Percentiles rank a stretch among this genome's conserved stretches.
Conservation (phyloP, 352 stramenopile species). For the Achlya hypogyna region DNA sequence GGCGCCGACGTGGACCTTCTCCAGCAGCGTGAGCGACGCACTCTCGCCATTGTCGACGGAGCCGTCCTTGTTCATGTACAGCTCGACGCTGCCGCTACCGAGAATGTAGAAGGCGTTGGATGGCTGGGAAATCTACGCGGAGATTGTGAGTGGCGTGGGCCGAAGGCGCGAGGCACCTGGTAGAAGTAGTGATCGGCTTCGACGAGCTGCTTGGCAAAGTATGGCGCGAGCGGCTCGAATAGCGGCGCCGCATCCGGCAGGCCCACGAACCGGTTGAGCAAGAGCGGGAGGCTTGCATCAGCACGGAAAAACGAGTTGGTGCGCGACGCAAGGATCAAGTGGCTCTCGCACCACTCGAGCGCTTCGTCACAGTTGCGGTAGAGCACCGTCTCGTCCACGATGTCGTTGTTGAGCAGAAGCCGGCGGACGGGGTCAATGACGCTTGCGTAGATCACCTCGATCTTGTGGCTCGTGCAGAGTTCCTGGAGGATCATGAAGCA, state of each 20-base stretch:
- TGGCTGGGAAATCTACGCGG: slow-evolving; percentile 26
- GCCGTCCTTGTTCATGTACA: slow-evolving; percentile 72
- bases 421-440: slow-evolving; percentile 54
- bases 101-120: slow-evolving; percentile 71
- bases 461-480: slow-evolving; percentile 56
- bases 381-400: slow-evolving; percentile 51
- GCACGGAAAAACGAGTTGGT: slow-evolving; percentile 26
- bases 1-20: slow-evolving; percentile 60
- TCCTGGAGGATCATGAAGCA: slow-evolving; percentile 80
- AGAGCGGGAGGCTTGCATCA: slow-evolving; percentile 48
- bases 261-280: slow-evolving; percentile 74
- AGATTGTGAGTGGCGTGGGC: too few relatives aligned
- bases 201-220: slow-evolving; percentile 49
- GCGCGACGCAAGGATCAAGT: slow-evolving; percentile 22
- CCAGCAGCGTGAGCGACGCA: slow-evolving; percentile 43
- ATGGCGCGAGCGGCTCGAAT: slow-evolving; percentile 56
- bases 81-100: slow-evolving; percentile 48
- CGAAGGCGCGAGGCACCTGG: too few relatives aligned
- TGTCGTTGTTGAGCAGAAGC: slow-evolving; percentile 64
- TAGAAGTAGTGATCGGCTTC: slow-evolving; percentile 61
- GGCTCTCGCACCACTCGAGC: slow-evolving; percentile 71
- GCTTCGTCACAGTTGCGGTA: slow-evolving; percentile 61
- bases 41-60: slow-evolving; percentile 29
- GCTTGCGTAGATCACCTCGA: slow-evolving; percentile 63
- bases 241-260: slow-evolving; percentile 54